phyloP scores from a whole-genome alignment of 805 yeast species.

The Myxozyma nipponensis region DNA sequence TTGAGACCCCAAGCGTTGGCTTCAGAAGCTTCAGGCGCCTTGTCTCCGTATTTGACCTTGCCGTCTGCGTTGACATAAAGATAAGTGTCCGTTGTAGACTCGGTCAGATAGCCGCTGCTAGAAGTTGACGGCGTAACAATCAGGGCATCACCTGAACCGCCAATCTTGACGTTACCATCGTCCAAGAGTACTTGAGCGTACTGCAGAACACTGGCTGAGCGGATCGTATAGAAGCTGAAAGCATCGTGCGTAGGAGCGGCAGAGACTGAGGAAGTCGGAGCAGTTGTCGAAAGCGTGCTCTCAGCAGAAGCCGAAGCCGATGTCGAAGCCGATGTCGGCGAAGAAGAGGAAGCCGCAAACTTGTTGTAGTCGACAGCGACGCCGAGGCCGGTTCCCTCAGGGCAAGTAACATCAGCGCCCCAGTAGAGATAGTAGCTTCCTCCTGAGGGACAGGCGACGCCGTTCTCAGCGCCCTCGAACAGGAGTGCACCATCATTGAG shows the following conservation, averaged over 20 bases:
- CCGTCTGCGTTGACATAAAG: slow-evolving; percentile 16
- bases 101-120: slow-evolving; percentile 11
- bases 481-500: slow-evolving; percentile 5
- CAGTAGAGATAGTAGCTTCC: slow-evolving; percentile 16
- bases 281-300: neutral
- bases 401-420: slow-evolving; percentile 6
- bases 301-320: neutral
- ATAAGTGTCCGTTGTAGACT: slow-evolving; percentile 5
- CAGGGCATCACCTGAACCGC: neutral
- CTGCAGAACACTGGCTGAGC: slow-evolving; percentile 17
- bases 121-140: neutral
- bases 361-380: slow-evolving; percentile 4
- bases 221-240: slow-evolving; percentile 15
- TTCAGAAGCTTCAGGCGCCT: slow-evolving; percentile 4
- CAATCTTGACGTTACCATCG: slow-evolving; percentile 12
- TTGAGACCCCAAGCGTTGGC: slow-evolving; percentile 14
- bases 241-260: neutral
- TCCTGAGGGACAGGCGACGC: slow-evolving; percentile 12
- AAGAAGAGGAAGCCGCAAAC: neutral
- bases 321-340: neutral
- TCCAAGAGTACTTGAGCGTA: slow-evolving; percentile 19
- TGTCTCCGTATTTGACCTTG: slow-evolving; percentile 10
- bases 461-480: slow-evolving; percentile 8
- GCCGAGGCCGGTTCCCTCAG: slow-evolving; percentile 8
- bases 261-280: neutral